These are phyloP conservation scores for Flaveria linearis DNA, from an alignment of 129 eudicot species.

Conservation along the genomic window DNA sequence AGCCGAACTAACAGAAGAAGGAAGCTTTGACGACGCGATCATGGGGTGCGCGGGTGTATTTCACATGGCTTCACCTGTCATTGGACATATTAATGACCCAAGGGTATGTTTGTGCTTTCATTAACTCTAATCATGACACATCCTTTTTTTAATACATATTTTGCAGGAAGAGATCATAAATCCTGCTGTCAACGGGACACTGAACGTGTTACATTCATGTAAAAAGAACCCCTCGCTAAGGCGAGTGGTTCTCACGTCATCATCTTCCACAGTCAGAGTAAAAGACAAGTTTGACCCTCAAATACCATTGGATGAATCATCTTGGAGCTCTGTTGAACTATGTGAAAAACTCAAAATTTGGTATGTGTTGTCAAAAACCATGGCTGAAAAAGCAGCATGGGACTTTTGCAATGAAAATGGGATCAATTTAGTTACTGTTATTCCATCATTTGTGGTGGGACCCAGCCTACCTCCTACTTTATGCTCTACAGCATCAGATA, in stretches of 20 bases:
- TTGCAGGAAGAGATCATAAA: slow-evolving; percentile 67
- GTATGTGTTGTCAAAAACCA: slow-evolving; percentile 80
- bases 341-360: slow-evolving; percentile 72
- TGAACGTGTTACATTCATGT: slow-evolving; percentile 85
- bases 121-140: neutral
- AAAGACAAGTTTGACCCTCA: slow-evolving; percentile 51
- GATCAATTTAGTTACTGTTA: slow-evolving; percentile 69
- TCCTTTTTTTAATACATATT: neutral
- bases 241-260: slow-evolving; percentile 91
- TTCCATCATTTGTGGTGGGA: slow-evolving; percentile 81
- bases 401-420: slow-evolving; percentile 68
- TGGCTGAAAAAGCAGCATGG: slow-evolving; percentile 94
- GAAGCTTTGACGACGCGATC: slow-evolving; percentile 81
- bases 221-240: slow-evolving; percentile 66
- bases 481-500: slow-evolving; percentile 75
- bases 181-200: slow-evolving; percentile 89
- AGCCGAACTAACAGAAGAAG: slow-evolving; percentile 73
- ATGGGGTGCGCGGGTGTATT: slow-evolving; percentile 84
- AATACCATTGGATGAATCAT: slow-evolving; percentile 67
- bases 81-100: slow-evolving; percentile 52
- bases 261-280: slow-evolving; percentile 81
- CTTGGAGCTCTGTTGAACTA: slow-evolving; percentile 81
- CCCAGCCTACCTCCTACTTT: slow-evolving; percentile 77
- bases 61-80: slow-evolving; percentile 93
- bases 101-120: slow-evolving; percentile 37